Conservation (phyloP, 257 asterid genomes). For the Penstemon newberryi region DNA sequence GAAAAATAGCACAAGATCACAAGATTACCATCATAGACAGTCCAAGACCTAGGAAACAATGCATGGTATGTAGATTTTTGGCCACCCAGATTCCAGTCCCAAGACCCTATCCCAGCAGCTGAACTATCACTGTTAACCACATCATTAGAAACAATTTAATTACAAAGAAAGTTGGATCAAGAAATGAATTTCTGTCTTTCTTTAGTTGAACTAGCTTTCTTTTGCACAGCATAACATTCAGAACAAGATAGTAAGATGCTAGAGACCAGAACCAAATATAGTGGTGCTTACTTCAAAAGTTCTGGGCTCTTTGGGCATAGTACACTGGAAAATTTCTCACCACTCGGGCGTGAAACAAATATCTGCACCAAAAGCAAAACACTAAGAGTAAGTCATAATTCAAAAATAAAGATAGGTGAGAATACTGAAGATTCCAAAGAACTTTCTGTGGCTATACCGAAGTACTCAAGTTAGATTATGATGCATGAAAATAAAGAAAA, state of each 20-base stretch:
- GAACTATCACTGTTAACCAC: conserved; percentile 64
- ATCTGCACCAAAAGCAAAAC: conserved; percentile 49
- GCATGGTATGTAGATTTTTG: conserved; percentile 83
- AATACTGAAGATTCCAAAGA: conserved; percentile 9
- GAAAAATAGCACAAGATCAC: conserved; percentile 21
- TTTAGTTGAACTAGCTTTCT: neutral
- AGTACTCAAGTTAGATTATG: conserved; percentile 8
- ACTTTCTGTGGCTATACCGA: conserved; percentile 19
- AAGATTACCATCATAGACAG: conserved; percentile 78
- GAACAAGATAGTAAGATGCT: conserved; percentile 12
- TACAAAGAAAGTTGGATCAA: neutral
- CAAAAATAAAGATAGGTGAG: conserved; percentile 10
- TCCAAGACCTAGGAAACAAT: conserved; percentile 97
- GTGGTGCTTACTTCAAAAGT: conserved; percentile 48
- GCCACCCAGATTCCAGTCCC: conserved; percentile 95
- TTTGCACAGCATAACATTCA: conserved; percentile 16
- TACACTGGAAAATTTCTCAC: conserved; percentile 70
- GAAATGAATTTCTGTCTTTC: neutral
- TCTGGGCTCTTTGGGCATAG: conserved; percentile 69
- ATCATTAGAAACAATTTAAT: conserved; percentile 26
- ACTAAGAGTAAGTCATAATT: conserved; percentile 6
- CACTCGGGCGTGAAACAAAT: conserved; percentile 79
- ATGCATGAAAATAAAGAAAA: conserved; percentile 14
- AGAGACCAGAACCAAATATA: conserved; percentile 8
- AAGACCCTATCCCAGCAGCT: conserved; percentile 83